phyloP scores from a whole-genome alignment of 164 flowering plant genomes.

The Magnolia kwangsiensis region DNA sequence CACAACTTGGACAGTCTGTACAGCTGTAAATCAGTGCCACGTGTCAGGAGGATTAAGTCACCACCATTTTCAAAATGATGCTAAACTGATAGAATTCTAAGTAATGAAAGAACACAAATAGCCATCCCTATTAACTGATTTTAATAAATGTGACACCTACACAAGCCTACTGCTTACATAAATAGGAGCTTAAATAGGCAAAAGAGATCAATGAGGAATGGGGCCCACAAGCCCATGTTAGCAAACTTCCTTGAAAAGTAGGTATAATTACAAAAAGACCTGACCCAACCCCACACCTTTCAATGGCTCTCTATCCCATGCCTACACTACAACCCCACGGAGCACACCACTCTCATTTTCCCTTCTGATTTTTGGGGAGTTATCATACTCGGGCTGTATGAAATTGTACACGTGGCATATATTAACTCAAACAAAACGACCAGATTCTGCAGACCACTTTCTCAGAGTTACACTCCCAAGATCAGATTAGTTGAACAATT shows the following conservation, averaged over 20 bases:
- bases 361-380: neutral
- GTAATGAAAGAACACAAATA: neutral
- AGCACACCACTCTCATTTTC: neutral
- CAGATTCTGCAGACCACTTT: no score
- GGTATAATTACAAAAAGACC: slow-evolving; percentile 4
- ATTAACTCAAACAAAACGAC: no score
- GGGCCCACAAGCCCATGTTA: neutral
- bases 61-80: neutral
- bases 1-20: no score
- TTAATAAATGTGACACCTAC: neutral
- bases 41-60: neutral
- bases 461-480: no score
- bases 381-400: no score
- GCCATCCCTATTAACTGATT: neutral
- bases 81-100: neutral
- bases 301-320: slow-evolving; percentile 1
- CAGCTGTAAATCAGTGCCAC: neutral
- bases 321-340: neutral
- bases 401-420: no score
- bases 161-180: neutral
- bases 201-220: neutral
- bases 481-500: no score
- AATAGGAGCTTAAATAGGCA: neutral
- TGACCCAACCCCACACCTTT: neutral
- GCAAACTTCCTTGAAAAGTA: neutral